Evolutionary conservation across 2,329 filamentous ascomycete species (phyloP), one percentile per base, ranked within the genome.

Genomic region (Claviceps arundinis): DNA sequence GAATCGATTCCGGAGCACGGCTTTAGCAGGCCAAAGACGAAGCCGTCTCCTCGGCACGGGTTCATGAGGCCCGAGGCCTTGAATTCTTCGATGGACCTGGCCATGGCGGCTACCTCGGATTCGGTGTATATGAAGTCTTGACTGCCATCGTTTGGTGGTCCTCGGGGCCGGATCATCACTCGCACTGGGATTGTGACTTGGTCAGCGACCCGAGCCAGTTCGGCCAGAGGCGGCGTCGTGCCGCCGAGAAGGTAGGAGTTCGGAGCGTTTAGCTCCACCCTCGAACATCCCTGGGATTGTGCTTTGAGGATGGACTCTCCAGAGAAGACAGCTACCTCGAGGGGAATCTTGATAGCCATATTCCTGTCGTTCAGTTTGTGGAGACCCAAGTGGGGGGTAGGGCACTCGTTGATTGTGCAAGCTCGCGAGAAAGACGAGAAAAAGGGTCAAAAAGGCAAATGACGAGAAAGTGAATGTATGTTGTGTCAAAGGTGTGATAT

Each of bases 271-370:
- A 81, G 68, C 60, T 81, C 77, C 48, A 81, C 64, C 43, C 77
- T 73, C 3, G 66, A 62, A 48, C 72, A 75, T 37, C 74, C 75
- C n/a, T 67, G 61, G 24, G 55, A 50, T 43, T 70, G 64, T 8
- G 75, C 73, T 9, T 58, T 54, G 38, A 64, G 57, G 37, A 72
- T 74, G 5, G 68, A 65, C 13, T 56, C 54, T 24, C 68, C 60
- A 42, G 73, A 73, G 62, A 81, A 81, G 58, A 77, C 70, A 52
- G 78, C 76, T 44, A 80, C 67, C 59, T 81, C 78, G 17, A 80
- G 70, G 16, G 64, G 64, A 19, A 63, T 58, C 17, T 56, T 49
- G 51, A 47, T 45, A 16, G 13, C 26, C 42, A 30, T 47, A 17
- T 40, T 37, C 6, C 8, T 6, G 16, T 17, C 22, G 24, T 14